Evolutionary conservation across 768 basidiomycete species (phyloP), one percentile per base, ranked within the genome.

Genomic region (Suillus discolor): DNA sequence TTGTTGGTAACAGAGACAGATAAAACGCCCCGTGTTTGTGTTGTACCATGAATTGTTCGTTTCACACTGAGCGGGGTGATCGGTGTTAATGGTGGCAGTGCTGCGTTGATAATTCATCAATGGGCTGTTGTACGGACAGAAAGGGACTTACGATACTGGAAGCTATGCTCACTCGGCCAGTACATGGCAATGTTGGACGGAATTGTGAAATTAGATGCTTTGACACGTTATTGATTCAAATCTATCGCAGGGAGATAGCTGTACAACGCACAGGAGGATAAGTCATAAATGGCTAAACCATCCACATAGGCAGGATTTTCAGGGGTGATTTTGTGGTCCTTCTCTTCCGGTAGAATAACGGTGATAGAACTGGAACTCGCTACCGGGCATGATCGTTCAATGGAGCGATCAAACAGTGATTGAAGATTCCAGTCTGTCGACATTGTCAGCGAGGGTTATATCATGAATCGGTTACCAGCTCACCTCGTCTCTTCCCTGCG

Each of bases 1-100:
- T 77, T 72, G 72, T 97, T 97, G 7, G 73, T 81, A 61, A 98
- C 75, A 28, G 83, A 80, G 15, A 96, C 76, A 53, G 84, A 84
- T 23, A 99, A 87, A 18, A 85, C 82, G 4, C 94, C 96, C 54
- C 83, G 85, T 12, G 89, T 89, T 74, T 96, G 95, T 62, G 86
- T 89, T 15, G 87, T 82, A 23, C 94, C 92, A 45, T 84, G 84
- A 25, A 97, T 82, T 0, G 87, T 88, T 15, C 97, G 89, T 41
- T 83, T 86, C 4, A 93, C 80, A 28, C 72, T 25, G 85, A 87
- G 59, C 91, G 77, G 83, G 3, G 85, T 82, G 8, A 82, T 77
- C 4, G 85, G 77, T 5, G 75, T 70, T 9, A 77, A 73, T 57
- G 72, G 67, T 0, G 83, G 77, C 42, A 78, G 66, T 9, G 80